These are phyloP conservation scores for Clitopilus passeckerianus DNA, from an alignment of 768 basidiomycete genomes.

Conservation along the genomic window DNA sequence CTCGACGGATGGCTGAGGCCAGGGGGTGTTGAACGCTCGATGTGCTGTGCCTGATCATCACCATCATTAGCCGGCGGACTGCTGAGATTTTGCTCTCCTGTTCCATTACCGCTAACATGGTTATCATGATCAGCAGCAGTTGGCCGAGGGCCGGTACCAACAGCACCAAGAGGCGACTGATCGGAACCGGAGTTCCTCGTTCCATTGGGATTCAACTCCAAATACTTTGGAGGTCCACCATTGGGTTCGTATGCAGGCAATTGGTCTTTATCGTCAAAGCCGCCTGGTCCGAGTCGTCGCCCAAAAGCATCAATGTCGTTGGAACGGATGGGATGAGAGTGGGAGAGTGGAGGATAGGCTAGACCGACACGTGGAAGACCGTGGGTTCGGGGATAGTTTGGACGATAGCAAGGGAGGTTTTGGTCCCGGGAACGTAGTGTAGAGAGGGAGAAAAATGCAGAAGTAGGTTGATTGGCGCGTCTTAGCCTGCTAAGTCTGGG, in stretches of 20 bases:
- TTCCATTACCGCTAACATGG: not conserved
- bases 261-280: not conserved
- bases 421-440: not conserved
- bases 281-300: not conserved
- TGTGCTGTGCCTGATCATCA: not conserved
- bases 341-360: not conserved
- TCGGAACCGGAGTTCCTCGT: not conserved
- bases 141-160: not conserved
- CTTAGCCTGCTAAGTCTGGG: slow-evolving; percentile 8
- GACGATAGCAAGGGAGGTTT: not conserved
- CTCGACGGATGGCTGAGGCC: not conserved
- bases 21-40: not conserved
- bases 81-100: not conserved
- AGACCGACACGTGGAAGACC: slow-evolving; percentile 1
- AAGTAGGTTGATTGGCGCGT: slow-evolving; percentile 7
- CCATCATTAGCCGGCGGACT: not conserved
- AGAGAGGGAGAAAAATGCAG: slow-evolving; percentile 42
- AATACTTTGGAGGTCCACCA: not conserved
- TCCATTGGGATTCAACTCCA: not conserved
- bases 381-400: not conserved
- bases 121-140: not conserved
- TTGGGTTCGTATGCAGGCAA: not conserved
- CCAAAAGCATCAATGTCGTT: not conserved
- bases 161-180: not conserved
- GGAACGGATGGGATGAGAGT: not conserved